Conservation (phyloP, 495 filamentous ascomycete genomes). For the Penicillium nucicola region DNA sequence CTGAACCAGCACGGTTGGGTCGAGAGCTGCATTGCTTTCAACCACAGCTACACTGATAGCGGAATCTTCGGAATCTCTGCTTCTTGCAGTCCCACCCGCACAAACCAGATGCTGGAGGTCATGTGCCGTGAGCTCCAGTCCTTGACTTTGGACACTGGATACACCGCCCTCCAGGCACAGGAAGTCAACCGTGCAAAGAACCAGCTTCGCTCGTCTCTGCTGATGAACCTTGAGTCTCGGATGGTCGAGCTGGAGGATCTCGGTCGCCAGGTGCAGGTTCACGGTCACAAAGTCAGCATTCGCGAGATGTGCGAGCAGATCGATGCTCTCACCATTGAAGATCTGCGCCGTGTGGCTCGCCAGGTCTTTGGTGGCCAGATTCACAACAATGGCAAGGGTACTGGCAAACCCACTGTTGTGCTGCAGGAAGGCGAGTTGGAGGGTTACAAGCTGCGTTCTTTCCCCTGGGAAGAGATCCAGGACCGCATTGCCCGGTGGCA, state of each 20-base stretch:
- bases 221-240: conserved; percentile 96
- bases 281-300: conserved; percentile 85
- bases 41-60: conserved; percentile 93
- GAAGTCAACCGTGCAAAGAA: conserved; percentile 99
- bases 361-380: conserved; percentile 75
- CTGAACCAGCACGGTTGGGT: conserved; percentile 97
- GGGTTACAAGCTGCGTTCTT: conserved; percentile 42
- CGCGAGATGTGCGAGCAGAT: conserved; percentile 91
- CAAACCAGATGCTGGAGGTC: conserved; percentile 79
- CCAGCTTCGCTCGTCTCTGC: conserved; percentile 80
- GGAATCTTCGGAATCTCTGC: conserved; percentile 93
- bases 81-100: conserved; percentile 72
- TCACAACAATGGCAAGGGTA: conserved; percentile 72
- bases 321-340: conserved; percentile 72
- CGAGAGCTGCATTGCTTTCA: conserved; percentile 91
- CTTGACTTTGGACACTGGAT: conserved; percentile 69
- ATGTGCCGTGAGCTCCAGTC: conserved; percentile 87
- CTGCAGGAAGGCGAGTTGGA: conserved; percentile 69
- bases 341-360: conserved; percentile 81
- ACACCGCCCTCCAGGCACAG: conserved; percentile 60
- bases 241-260: conserved; percentile 99
- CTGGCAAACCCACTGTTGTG: conserved; percentile 90
- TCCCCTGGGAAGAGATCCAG: conserved; percentile 89
- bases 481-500: conserved; percentile 80
- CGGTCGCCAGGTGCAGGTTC: conserved; percentile 91